These are phyloP conservation scores for Clonostachys sp. DNA, from an alignment of 2,329 filamentous ascomycete genomes.

Conservation along the genomic window DNA sequence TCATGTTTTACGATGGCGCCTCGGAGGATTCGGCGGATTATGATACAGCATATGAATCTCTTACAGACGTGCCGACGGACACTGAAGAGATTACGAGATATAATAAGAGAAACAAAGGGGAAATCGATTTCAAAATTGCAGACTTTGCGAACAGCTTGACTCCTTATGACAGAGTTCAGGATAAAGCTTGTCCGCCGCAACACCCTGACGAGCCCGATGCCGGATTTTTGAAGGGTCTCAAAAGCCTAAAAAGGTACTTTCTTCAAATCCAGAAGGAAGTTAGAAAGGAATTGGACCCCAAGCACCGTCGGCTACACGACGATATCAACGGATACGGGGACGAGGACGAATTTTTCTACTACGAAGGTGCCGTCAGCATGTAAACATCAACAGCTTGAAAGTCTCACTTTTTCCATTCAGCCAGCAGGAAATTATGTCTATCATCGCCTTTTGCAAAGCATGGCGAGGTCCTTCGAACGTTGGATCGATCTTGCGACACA, in stretches of 20 bases:
- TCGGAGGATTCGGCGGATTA: slow-evolving; percentile 40
- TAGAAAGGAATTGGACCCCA: slow-evolving; percentile 39
- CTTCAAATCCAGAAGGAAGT: slow-evolving; percentile 81
- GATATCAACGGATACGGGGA: neutral
- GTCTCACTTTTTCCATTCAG: too few species aligned
- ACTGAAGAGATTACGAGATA: slow-evolving; percentile 46
- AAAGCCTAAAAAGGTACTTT: slow-evolving; percentile 78
- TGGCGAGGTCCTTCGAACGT: too few species aligned
- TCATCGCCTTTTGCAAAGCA: too few species aligned
- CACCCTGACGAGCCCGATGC: slow-evolving; percentile 78
- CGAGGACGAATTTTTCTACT: neutral
- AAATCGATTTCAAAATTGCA: slow-evolving; percentile 93
- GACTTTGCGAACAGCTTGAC: slow-evolving; percentile 98
- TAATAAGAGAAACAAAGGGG: slow-evolving; percentile 44
- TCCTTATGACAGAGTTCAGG: slow-evolving; percentile 65
- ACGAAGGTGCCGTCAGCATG: neutral
- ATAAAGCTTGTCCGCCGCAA: slow-evolving; percentile 71
- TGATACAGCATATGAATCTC: slow-evolving; percentile 50
- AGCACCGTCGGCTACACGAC: too few species aligned
- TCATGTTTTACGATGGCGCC: slow-evolving; percentile 93
- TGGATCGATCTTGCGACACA: too few species aligned
- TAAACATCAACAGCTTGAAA: neutral
- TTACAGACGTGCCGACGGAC: slow-evolving; percentile 54
- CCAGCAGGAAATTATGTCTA: too few species aligned
- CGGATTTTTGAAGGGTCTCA: slow-evolving; percentile 82